Base-by-base conservation (phyloP, 2,329 filamentous ascomycete genomes). In the Stagonosporopsis rhizophila region DNA sequence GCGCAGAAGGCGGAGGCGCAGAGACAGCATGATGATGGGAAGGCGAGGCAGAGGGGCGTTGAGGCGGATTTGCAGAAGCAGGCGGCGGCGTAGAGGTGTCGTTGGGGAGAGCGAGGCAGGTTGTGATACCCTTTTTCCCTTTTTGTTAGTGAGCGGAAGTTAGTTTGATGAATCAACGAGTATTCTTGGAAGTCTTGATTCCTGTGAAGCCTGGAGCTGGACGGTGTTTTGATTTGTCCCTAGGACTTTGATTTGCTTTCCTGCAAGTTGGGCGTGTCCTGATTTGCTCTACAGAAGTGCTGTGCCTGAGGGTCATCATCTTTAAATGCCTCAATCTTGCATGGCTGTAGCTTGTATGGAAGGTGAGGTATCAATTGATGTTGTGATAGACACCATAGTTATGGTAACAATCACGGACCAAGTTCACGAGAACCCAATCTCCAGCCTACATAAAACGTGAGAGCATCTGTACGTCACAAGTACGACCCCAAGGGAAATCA, bases 21-120 rank as follows among this genome's bases (percentile, higher is more conserved):
- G 74, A 75, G 82, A 65, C 80, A 89, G 77, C 92, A 95, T 71
- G 92, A 95, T 68, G 79, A 85, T 62, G 93, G 92, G 62, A 96
- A 95, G 87, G 90, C 89, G 19, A 83, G 86, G 71, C 90, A 96
- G 83, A 85, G 92, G 19, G 90, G 92, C 45, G 92, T 89, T 1
- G 92, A 96, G 83, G 79, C 83, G 34, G 92, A 96, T 71, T 83
- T 96, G 53, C 79, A 89, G 77, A 93, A 91, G 85, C 81, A 90
- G 81, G 84, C 53, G 27, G 56, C 59, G 7, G 59, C 69, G 55
- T 65, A 69, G 25, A 19, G 25, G 27, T 22, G 42, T 9, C 3
- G 27, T 11, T 17, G 35, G 12, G 11, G 32, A 17, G 23, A 6
- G 14, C n/a, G 22, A 2, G 23, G 11, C n/a, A n/a, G 15, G 22